phyloP scores from a whole-genome alignment of 2,329 filamentous ascomycete species.

The Phialophora macrospora region DNA sequence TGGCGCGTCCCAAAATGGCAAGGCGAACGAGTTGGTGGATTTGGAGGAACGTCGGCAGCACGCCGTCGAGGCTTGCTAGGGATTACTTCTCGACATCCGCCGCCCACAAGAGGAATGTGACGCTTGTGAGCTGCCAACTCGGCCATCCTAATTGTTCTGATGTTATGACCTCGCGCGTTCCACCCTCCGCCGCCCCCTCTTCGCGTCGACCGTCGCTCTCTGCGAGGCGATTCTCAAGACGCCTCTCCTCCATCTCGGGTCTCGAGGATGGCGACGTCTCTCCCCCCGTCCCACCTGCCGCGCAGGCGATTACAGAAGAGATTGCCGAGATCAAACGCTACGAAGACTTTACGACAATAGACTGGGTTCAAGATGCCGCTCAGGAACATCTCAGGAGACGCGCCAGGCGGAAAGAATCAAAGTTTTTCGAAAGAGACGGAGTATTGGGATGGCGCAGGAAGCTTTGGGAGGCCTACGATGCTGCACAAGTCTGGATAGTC shows the following conservation, averaged over 20 bases:
- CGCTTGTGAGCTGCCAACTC: constrained; percentile 8
- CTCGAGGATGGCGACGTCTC: constrained; percentile 65
- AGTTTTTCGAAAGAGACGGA: constrained; percentile 70
- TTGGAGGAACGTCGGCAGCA: constrained; percentile 8
- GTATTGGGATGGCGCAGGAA: constrained; percentile 80
- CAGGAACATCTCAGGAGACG: constrained; percentile 85
- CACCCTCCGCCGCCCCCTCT: constrained; percentile 51
- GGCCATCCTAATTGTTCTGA: constrained; percentile 38
- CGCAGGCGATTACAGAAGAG: constrained; percentile 84
- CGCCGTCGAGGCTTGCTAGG: neutral
- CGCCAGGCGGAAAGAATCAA: constrained; percentile 72
- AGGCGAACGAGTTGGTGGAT: constrained; percentile 20
- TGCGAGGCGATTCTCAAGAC: constrained; percentile 57
- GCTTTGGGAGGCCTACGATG: constrained; percentile 86
- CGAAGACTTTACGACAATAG: constrained; percentile 95
- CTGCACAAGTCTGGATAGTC: constrained; percentile 96
- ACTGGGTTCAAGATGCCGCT: constrained; percentile 98
- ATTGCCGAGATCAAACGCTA: constrained; percentile 98
- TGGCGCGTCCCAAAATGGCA: constrained; percentile 37
- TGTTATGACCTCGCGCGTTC: constrained; percentile 59
- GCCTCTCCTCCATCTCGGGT: constrained; percentile 70
- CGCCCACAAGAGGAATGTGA: constrained; percentile 10
- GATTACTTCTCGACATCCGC: constrained; percentile 9
- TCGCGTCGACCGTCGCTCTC: constrained; percentile 60
- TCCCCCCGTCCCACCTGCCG: constrained; percentile 58